Conservation (phyloP, 2,329 filamentous ascomycete genomes). For the Botrytis fragariae region DNA sequence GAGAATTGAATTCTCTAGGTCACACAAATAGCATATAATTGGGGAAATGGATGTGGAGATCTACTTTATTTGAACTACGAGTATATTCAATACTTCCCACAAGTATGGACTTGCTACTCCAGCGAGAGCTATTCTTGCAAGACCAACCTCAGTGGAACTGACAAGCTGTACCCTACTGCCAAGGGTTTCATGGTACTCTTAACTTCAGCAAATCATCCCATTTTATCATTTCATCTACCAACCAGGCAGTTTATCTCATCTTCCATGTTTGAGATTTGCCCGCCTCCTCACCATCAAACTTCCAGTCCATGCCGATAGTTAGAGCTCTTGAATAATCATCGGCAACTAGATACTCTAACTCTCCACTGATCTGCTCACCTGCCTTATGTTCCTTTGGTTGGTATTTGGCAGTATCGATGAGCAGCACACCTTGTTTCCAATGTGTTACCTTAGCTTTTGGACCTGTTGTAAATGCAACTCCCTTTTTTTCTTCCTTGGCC, state of each 20-base stretch:
- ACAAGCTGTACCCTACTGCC: background rate
- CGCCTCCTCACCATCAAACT: conserved; percentile 31
- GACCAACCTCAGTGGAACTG: background rate
- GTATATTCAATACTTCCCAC: background rate
- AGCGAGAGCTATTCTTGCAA: background rate
- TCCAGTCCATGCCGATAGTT: conserved; percentile 63
- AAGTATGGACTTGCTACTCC: background rate
- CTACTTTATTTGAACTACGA: background rate
- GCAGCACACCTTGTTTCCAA: conserved; percentile 81
- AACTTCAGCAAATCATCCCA: background rate
- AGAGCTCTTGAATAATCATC: conserved; percentile 68
- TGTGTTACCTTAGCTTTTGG: conserved; percentile 76
- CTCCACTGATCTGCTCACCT: conserved; percentile 60
- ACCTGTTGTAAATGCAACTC: conserved; percentile 85
- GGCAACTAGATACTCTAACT: conserved; percentile 68
- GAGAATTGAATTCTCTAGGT: background rate
- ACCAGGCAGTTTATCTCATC: conserved; percentile 32
- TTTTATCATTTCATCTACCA: background rate
- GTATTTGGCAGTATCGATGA: conserved; percentile 57
- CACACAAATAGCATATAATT: background rate
- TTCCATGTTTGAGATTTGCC: conserved; percentile 36
- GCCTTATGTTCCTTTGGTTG: conserved; percentile 48
- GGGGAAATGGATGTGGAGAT: background rate
- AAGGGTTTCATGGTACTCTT: background rate
- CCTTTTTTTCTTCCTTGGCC: conserved; percentile 53